Evolutionary conservation across 192 early-diverging fungal genomes (phyloP), one percentile per base, ranked within the genome.

Genomic region (Linnemannia hyalina): DNA sequence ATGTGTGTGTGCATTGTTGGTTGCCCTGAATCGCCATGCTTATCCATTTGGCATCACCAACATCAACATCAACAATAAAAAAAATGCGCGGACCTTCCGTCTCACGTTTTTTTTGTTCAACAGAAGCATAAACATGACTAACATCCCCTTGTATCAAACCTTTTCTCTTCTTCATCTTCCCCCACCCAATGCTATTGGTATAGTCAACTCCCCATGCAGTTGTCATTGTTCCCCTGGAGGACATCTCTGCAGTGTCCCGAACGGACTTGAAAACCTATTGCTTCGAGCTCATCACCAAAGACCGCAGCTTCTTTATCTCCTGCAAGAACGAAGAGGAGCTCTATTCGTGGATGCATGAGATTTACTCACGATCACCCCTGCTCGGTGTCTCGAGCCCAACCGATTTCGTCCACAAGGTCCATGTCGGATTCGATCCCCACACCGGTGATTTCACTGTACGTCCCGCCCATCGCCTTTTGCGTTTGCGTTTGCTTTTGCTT

Each of bases 281-380:
- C 85, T 97, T 99, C 78, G 97, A 98, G 80, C 92, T 99, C 73
- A 92, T 93, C 44, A 97, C 97, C 65, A 97, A 96, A 89, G 97
- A 98, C 49, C 97, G 97, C 89, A 96, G 94, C 60, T 99, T 97
- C 88, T 98, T 94, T 88, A 89, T 99, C 57, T 93, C 97, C 20
- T 98, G 96, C 88, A 96, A 95, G 84, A 97, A 93, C 83, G 99
- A 99, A 88, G 96, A 98, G 85, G 98, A 99, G 85, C 91, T 99
- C 32, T 99, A 99, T 82, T 94, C 95, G 57, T 99, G 99, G 99
- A 97, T 99, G 93, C 98, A 99, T 80, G 96, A 97, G 83, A 96
- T 99, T 83, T 99, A 99, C 90, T 95, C 96, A 90, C 89, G 95
- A 55, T 96, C 96, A 22, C 94, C 96, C n/a, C 90, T 96, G 78